These are phyloP conservation scores for Agapanthus africanus DNA, from an alignment of 106 monocot genomes.

Conservation along the genomic window DNA sequence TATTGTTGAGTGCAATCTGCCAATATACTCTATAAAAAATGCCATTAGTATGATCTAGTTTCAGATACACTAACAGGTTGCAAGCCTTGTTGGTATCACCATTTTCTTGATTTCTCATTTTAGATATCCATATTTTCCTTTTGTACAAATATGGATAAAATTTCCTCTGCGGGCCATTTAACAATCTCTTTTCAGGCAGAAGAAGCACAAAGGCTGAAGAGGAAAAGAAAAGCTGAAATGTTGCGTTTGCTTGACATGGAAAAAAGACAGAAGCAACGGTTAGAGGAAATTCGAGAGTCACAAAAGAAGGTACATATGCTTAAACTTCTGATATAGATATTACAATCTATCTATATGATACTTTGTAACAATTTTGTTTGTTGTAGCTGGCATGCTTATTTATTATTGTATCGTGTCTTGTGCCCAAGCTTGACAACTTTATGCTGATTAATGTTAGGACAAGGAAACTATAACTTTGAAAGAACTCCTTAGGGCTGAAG, in stretches of 20 bases:
- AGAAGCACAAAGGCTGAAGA: conserved; percentile 67
- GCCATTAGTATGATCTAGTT: no score
- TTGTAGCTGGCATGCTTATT: not conserved
- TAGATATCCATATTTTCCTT: no score
- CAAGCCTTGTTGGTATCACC: no score
- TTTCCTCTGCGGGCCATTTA: no score
- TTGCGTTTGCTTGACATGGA: conserved; percentile 73
- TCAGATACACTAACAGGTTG: no score
- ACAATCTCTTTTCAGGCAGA: conserved; percentile 58
- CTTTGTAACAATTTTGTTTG: not conserved
- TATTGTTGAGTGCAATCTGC: no score
- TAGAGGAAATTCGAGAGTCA: conserved; percentile 81
- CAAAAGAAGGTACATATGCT: conserved; percentile 66
- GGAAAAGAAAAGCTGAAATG: conserved; percentile 55
- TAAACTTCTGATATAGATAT: no score
- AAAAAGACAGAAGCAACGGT: conserved; percentile 78
- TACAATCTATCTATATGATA: no score
- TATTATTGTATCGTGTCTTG: not conserved
- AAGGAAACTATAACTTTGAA: conserved; percentile 72
- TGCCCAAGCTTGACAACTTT: not conserved
- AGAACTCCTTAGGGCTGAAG: conserved; percentile 49
- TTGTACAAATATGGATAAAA: no score
- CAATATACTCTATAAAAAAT: no score
- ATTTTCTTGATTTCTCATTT: no score
- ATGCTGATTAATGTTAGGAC: conserved; percentile 34